These are phyloP conservation scores for Sequoiadendron giganteum DNA, from an alignment of 75 land plant species.

Conservation along the genomic window DNA sequence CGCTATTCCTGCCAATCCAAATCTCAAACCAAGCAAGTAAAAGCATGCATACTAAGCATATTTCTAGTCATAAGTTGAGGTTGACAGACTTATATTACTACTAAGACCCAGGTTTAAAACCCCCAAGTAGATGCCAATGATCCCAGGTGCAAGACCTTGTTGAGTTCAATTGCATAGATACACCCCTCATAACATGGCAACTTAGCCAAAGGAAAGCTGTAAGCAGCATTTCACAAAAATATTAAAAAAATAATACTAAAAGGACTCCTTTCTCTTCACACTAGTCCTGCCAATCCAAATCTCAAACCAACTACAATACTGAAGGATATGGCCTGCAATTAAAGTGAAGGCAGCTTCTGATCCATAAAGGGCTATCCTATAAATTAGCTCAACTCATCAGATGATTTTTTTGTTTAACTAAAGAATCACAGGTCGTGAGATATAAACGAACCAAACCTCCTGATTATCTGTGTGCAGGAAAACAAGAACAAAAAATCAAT, in stretches of 20 bases:
- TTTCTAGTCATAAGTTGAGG: no score
- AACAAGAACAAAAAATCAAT: no score
- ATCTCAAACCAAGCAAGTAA: neutral
- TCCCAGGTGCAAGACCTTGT: neutral
- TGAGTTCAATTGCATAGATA: neutral
- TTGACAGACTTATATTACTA: no score
- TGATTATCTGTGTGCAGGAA: no score
- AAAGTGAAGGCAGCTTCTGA: neutral
- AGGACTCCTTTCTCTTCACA: neutral
- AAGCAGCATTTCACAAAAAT: neutral
- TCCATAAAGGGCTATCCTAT: no score
- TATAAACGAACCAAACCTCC: no score
- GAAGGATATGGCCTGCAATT: neutral
- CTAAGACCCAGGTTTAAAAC: neutral
- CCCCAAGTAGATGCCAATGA: neutral
- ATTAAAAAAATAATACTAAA: no score
- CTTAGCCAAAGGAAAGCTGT: neutral
- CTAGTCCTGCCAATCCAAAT: neutral
- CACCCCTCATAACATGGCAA: neutral
- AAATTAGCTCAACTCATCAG: no score
- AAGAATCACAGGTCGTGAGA: no score
- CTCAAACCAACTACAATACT: neutral
- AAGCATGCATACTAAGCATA: no score
- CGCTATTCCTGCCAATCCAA: neutral
- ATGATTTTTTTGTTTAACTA: no score